A percentile compares a stretch with the other conserved stretches of the same genome.
These are phyloP conservation scores for Carex scoparia DNA, from an alignment of 176 grass and related monocot genomes.

Conservation along the genomic window DNA sequence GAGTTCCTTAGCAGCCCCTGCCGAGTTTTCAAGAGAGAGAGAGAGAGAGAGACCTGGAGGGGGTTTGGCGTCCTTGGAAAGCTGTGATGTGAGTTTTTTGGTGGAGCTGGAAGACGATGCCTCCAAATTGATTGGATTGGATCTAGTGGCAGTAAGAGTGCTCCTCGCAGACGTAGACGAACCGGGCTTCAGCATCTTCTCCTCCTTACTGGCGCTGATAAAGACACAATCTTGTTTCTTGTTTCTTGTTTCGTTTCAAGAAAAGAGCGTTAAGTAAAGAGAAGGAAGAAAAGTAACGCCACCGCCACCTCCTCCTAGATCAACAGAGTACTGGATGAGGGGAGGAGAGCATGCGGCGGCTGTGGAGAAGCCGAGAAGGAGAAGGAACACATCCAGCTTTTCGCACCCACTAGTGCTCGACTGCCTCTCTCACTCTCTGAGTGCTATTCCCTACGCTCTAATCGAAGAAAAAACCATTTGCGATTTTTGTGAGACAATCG, in stretches of 20 bases:
- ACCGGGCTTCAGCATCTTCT: neutral
- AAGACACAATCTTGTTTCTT: neutral
- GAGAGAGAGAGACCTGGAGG: neutral
- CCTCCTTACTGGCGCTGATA: neutral
- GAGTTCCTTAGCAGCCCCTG: neutral
- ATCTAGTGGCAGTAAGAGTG: neutral
- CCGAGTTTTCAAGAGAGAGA: neutral
- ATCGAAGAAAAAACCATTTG: neutral
- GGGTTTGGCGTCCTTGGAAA: neutral
- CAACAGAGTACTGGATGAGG: neutral
- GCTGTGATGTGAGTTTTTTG: neutral
- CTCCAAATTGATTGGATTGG: constrained; percentile 6
- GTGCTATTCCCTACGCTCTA: neutral
- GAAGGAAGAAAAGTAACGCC: neutral
- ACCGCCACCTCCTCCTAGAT: neutral
- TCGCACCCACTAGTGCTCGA: neutral
- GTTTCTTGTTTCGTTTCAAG: neutral
- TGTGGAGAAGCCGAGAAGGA: neutral
- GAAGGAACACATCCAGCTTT: constrained; percentile 12
- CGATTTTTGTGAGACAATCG: neutral
- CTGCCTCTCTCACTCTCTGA: neutral
- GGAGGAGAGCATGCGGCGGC: neutral
- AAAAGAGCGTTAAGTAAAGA: neutral
- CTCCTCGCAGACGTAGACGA: neutral
- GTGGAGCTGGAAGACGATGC: constrained; percentile 1